These are phyloP conservation scores for Fusarium hostae DNA, from an alignment of 2,329 filamentous ascomycete genomes.

Conservation along the genomic window DNA sequence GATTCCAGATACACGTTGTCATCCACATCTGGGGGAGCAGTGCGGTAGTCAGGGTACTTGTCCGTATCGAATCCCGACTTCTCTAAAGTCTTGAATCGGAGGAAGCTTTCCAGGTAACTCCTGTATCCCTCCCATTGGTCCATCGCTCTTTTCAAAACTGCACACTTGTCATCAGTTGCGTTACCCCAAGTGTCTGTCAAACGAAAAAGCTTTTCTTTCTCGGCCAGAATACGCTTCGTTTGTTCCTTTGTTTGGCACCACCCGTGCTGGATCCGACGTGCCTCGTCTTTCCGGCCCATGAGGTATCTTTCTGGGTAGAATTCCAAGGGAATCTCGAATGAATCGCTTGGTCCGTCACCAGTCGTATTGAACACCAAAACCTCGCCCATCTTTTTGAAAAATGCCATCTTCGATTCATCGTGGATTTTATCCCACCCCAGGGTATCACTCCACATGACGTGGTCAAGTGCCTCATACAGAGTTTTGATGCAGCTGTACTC, in stretches of 20 bases:
- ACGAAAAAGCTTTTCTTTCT: slow-evolving; percentile 44
- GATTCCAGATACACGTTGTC: slow-evolving; percentile 48
- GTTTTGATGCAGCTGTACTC: slow-evolving; percentile 55
- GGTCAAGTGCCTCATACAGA: slow-evolving; percentile 61
- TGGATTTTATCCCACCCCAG: slow-evolving; percentile 52
- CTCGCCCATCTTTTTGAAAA: slow-evolving; percentile 60
- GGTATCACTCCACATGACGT: slow-evolving; percentile 60
- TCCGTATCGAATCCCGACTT: slow-evolving; percentile 53
- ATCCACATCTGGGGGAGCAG: slow-evolving; percentile 52
- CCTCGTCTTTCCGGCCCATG: slow-evolving; percentile 56
- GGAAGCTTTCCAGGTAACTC: slow-evolving; percentile 51
- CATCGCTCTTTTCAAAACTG: slow-evolving; percentile 46
- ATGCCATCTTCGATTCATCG: slow-evolving; percentile 54
- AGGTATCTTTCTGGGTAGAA: slow-evolving; percentile 68
- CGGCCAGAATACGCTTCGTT: slow-evolving; percentile 37
- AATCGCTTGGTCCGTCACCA: slow-evolving; percentile 54
- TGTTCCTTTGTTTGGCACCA: slow-evolving; percentile 49
- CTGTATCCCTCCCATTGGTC: slow-evolving; percentile 49
- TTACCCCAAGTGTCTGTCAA: slow-evolving; percentile 45
- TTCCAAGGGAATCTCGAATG: slow-evolving; percentile 61
- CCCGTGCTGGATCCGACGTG: slow-evolving; percentile 56
- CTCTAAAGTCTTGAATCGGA: slow-evolving; percentile 52
- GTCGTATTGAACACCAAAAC: slow-evolving; percentile 61
- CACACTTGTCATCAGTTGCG: slow-evolving; percentile 44
- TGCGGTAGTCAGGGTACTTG: slow-evolving; percentile 53